Percentiles rank a stretch among this genome's conserved stretches.
phyloP scores from a whole-genome alignment of 1,284 basidiomycete genomes.

The Pholiota adiposa region DNA sequence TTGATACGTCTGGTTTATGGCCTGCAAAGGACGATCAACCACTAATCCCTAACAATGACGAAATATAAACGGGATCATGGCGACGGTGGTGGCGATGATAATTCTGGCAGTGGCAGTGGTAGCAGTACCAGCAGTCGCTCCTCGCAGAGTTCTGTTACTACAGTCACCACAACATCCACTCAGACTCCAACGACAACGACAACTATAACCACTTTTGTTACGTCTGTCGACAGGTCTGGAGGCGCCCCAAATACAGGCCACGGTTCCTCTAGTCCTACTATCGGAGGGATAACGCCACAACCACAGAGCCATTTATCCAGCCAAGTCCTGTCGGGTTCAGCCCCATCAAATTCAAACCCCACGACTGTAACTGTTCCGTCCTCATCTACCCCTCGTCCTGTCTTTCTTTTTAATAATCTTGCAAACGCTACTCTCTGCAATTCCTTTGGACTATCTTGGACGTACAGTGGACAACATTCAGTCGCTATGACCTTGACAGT shows the following conservation, averaged over 20 bases:
- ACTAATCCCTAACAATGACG: not conserved
- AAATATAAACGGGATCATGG: not conserved
- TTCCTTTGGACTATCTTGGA: slow-evolving; percentile 11
- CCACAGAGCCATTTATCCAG: not conserved
- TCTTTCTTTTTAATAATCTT: slow-evolving; percentile 14
- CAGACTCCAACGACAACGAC: not conserved
- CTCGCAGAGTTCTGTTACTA: not conserved
- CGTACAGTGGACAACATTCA: slow-evolving; percentile 5
- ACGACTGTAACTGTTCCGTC: not conserved
- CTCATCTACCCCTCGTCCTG: not conserved
- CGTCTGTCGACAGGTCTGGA: not conserved
- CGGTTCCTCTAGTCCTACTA: not conserved
- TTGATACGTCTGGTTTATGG: not conserved
- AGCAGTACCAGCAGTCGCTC: not conserved
- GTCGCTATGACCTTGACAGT: slow-evolving; percentile 16
- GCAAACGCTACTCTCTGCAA: slow-evolving; percentile 15
- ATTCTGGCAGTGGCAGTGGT: not conserved
- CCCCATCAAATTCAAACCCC: not conserved
- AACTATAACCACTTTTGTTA: not conserved
- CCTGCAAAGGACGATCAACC: too few relatives aligned
- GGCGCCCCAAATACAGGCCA: not conserved
- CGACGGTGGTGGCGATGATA: not conserved
- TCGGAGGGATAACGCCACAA: not conserved
- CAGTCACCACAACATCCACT: not conserved
- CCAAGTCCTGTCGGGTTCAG: not conserved